phyloP scores from a whole-genome alignment of 108 stramenopile species.

The Pseudonitzschia pungens region DNA sequence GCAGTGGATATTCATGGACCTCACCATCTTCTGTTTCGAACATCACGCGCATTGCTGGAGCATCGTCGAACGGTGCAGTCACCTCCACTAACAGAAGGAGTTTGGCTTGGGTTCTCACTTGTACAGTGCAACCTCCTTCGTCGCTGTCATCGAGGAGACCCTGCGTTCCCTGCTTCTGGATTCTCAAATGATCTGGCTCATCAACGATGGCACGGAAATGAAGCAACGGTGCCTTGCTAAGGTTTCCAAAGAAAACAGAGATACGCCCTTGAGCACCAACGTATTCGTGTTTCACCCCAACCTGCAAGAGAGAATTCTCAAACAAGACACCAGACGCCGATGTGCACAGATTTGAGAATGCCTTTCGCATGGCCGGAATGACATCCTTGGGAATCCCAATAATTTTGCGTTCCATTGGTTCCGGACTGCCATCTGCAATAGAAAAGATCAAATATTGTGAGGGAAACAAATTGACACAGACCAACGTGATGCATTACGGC shows the following conservation, averaged over 20 bases:
- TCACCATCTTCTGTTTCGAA: slow-evolving; percentile 85
- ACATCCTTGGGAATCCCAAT: slow-evolving; percentile 89
- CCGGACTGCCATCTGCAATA: slow-evolving; percentile 35
- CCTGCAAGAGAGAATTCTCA: slow-evolving; percentile 83
- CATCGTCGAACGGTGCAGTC: slow-evolving; percentile 89
- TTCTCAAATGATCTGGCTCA: slow-evolving; percentile 76
- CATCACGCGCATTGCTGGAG: slow-evolving; percentile 82
- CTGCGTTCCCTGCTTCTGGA: slow-evolving; percentile 86
- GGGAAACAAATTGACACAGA: background rate
- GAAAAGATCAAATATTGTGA: background rate
- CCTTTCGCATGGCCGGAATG: slow-evolving; percentile 89
- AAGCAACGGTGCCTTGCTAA: slow-evolving; percentile 60
- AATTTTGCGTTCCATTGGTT: slow-evolving; percentile 28
- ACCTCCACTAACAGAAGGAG: slow-evolving; percentile 81
- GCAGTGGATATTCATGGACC: slow-evolving; percentile 81
- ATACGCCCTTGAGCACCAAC: slow-evolving; percentile 88
- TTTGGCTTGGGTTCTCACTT: slow-evolving; percentile 83
- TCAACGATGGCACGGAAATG: slow-evolving; percentile 79
- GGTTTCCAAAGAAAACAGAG: slow-evolving; percentile 88
- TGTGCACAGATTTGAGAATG: slow-evolving; percentile 86
- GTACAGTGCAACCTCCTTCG: slow-evolving; percentile 78
- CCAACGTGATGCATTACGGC: background rate
- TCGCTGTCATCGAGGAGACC: slow-evolving; percentile 78
- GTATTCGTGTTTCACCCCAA: slow-evolving; percentile 90
- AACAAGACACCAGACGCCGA: slow-evolving; percentile 87